phyloP scores from a whole-genome alignment of 1,284 basidiomycete genomes.

The Ceratobasidium theobromae region DNA sequence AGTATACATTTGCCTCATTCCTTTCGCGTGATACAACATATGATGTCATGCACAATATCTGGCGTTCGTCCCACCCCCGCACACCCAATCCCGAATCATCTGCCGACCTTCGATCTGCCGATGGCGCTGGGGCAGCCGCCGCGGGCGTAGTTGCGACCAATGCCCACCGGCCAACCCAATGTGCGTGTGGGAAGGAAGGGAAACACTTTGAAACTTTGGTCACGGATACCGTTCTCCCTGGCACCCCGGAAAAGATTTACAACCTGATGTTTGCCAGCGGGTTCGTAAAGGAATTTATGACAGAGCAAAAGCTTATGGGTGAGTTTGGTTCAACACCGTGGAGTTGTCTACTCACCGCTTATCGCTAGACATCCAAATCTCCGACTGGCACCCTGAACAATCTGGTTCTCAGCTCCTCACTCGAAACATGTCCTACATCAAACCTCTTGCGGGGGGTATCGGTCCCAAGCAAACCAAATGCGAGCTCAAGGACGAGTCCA shows the following conservation, averaged over 20 bases:
- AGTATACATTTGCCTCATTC: constrained; percentile 96
- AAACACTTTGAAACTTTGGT: constrained; percentile 74
- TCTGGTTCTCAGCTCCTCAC: constrained; percentile 70
- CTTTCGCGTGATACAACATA: constrained; percentile 94
- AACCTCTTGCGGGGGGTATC: constrained; percentile 83
- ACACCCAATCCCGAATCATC: constrained; percentile 38
- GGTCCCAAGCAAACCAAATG: constrained; percentile 97
- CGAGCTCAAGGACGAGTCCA: constrained; percentile 83
- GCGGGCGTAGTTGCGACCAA: constrained; percentile 37
- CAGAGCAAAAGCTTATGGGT: constrained; percentile 89
- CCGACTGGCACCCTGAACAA: constrained; percentile 78
- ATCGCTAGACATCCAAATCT: constrained; percentile 79
- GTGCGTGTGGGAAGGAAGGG: constrained; percentile 71
- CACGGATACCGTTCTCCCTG: constrained; percentile 79
- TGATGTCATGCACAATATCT: constrained; percentile 96
- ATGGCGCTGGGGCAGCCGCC: neutral
- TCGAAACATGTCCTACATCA: constrained; percentile 93
- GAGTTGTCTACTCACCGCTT: neutral
- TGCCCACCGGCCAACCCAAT: constrained; percentile 57
- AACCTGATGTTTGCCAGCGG: constrained; percentile 95
- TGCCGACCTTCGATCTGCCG: constrained; percentile 37
- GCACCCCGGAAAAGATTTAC: constrained; percentile 92
- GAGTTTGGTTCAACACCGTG: constrained; percentile 41
- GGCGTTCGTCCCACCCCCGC: constrained; percentile 81
- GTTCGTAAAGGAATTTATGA: constrained; percentile 94